Base-by-base conservation (phyloP, 345 rosid species). In the Microcos paniculata region DNA sequence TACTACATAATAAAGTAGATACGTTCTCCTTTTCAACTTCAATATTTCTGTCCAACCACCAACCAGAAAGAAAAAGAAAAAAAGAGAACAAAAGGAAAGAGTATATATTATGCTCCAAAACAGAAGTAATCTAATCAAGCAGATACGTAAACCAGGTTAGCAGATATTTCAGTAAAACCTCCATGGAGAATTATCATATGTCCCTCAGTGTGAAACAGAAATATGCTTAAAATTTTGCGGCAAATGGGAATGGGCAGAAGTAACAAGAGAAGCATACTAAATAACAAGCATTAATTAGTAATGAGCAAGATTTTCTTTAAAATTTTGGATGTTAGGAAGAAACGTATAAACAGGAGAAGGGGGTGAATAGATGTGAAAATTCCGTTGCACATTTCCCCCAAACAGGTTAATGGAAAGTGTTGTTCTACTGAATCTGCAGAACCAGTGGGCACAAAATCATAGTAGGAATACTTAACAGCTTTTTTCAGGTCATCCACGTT, bases 401-500 rank as follows among this genome's bases (percentile, higher is more conserved):
- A 42, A 42, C 8, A 42, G 45, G 45, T 42, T 1, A 42, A 6
- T 42, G 45, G 45, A 42, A 42, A 42, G 74, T n/a, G 49, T 76
- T 18, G 9, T 69, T 62, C 48, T 26, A 62, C 11, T 59, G 26
- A 15, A 70, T 31, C 18, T 55, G 16, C 33, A 46, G 57, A 33
- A 67, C 30, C 61, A 16, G 61, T 15, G 5, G 21, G 21, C 68
- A 64, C 14, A 9, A 76, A 48, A 23, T 21, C 79, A 58, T 74
- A 74, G 81, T 78, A 74, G n/a, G 53, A 82, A 82, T 78, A 87
- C 94, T 89, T 81, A 85, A 95, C 99, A 75, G 98, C 97, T 77
- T 95, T 95, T 84, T 92, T 88, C 78, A 95, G 92, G 90, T 93
- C 99, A 82, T 95, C 99, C 77, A 88, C 94, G 21, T 80, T 78